Conservation (phyloP, 2,329 filamentous ascomycete species). For the Ascochyta rabiei region DNA sequence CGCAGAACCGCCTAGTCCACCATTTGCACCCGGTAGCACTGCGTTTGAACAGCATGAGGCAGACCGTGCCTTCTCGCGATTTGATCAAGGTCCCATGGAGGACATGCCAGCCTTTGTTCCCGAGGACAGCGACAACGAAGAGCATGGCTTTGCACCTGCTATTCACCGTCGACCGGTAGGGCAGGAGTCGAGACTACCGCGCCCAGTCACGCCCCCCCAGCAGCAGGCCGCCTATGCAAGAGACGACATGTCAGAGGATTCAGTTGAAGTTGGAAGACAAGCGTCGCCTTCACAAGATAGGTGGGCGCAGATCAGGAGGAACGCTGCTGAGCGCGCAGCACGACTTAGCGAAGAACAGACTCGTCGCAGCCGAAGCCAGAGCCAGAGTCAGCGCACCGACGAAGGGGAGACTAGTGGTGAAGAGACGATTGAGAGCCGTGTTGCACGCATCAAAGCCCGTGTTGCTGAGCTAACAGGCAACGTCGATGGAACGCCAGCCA, state of each 20-base stretch:
- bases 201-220: constrained; percentile 23
- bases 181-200: constrained; percentile 15
- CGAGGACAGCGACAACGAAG: constrained; percentile 44
- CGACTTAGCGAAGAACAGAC: constrained; percentile 69
- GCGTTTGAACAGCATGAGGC: constrained; percentile 65
- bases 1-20: constrained; percentile 50
- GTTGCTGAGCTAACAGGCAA: constrained; percentile 87
- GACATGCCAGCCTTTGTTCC: constrained; percentile 87
- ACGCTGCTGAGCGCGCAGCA: constrained; percentile 81
- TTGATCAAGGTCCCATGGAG: constrained; percentile 85
- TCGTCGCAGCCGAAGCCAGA: constrained; percentile 61
- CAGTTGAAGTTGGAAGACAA: constrained; percentile 46
- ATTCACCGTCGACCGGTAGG: constrained; percentile 30
- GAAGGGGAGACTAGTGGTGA: constrained; percentile 93
- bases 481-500: constrained; percentile 35
- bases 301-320: constrained; percentile 96
- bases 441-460: constrained; percentile 95
- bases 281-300: constrained; percentile 67
- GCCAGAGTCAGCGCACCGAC: constrained; percentile 66
- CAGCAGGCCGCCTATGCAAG: constrained; percentile 23
- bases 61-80: constrained; percentile 68
- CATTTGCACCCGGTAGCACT: constrained; percentile 64
- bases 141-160: constrained; percentile 22
- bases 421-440: constrained; percentile 95
- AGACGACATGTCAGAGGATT: constrained; percentile 51